phyloP scores from a whole-genome alignment of 306 rosid genomes.

The Alnus rubra region DNA sequence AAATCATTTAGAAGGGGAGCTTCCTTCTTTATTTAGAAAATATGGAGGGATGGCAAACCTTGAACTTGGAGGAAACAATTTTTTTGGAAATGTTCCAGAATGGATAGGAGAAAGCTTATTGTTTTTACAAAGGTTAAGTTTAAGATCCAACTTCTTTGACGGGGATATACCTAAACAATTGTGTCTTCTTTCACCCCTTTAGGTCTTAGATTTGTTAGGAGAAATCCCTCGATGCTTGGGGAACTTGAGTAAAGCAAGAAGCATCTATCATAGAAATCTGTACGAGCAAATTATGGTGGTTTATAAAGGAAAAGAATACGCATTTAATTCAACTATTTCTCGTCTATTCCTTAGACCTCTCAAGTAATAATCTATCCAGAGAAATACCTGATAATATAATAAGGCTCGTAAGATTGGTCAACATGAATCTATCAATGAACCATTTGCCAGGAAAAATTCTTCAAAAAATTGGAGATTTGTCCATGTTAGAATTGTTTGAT shows the following conservation, averaged over 20 bases:
- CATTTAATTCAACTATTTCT: neutral
- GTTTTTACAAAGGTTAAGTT: no score
- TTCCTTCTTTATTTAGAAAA: no score
- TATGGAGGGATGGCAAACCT: no score
- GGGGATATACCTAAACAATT: neutral
- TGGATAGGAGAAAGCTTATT: neutral
- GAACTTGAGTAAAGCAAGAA: neutral
- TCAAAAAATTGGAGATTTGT: neutral
- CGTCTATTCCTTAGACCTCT: conserved; percentile 2
- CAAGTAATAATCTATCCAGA: conserved; percentile 12
- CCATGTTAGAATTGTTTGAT: conserved; percentile 10
- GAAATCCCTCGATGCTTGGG: neutral
- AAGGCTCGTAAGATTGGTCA: neutral
- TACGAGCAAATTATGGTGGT: no score
- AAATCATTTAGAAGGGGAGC: no score
- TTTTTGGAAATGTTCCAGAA: neutral
- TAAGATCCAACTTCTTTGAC: neutral
- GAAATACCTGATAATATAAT: conserved; percentile 20
- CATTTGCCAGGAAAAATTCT: no score
- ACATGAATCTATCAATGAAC: no score
- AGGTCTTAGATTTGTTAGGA: neutral
- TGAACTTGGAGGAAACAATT: neutral
- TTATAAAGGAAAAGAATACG: neutral
- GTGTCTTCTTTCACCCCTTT: neutral
- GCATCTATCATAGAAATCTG: no score